A percentile compares a stretch with the other conserved stretches of the same genome.
These are phyloP conservation scores for Wickerhamomyces chambardii DNA, from an alignment of 805 yeast species.

Conservation along the genomic window DNA sequence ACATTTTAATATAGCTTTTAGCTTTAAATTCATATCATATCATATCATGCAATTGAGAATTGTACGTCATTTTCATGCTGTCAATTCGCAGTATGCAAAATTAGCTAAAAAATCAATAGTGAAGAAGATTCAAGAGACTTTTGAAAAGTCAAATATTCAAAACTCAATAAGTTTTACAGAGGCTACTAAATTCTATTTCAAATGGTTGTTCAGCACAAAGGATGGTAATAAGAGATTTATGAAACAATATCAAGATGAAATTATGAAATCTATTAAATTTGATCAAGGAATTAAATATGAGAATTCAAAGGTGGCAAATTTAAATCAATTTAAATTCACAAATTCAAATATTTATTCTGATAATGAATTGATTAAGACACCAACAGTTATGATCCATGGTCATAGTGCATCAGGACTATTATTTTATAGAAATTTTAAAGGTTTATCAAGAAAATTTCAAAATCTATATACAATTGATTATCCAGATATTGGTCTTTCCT, in stretches of 20 bases:
- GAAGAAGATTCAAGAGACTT: no score
- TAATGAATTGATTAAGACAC: constrained; percentile 16
- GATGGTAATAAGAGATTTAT: constrained; percentile 1
- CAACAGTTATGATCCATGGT: constrained; percentile 70
- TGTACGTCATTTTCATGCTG: no score
- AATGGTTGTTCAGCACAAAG: constrained; percentile 11
- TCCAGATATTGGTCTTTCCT: constrained; percentile 64
- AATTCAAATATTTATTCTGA: constrained; percentile 5
- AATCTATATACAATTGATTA: constrained; percentile 64
- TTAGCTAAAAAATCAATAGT: no score
- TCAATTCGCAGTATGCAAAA: no score
- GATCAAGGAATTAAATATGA: constrained; percentile 4
- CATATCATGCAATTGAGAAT: no score
- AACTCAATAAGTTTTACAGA: constrained; percentile 3
- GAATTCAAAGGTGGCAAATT: constrained; percentile 7
- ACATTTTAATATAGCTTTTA: no score
- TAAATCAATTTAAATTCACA: constrained; percentile 16
- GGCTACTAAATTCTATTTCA: constrained; percentile 7
- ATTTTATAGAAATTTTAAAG: constrained; percentile 61
- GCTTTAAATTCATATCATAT: no score
- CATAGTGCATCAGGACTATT: constrained; percentile 89
- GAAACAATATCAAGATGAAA: constrained; percentile 9
- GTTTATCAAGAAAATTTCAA: constrained; percentile 34
- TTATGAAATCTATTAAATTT: constrained; percentile 5
- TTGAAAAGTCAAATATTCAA: no score